These are phyloP conservation scores for Fusarium drepaniforme DNA, from an alignment of 2,329 filamentous ascomycete species.

Conservation along the genomic window DNA sequence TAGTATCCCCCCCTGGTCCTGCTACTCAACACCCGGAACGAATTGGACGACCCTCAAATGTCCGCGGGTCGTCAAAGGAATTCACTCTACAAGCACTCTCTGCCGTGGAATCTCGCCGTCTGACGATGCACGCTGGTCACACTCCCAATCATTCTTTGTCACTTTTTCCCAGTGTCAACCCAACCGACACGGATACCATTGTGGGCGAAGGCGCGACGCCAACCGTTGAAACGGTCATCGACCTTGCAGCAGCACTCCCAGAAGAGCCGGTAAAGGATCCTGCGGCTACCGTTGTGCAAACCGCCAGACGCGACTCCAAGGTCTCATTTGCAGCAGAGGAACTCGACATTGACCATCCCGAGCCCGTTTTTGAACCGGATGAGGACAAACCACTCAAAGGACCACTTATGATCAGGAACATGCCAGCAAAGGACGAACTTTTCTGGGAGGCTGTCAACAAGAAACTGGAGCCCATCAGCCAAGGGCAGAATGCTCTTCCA, in stretches of 20 bases:
- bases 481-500: slow-evolving; percentile 60
- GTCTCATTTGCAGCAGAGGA: slow-evolving; percentile 26
- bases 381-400: slow-evolving; percentile 61
- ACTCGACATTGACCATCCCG: slow-evolving; percentile 31
- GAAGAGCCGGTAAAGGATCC: slow-evolving; percentile 8
- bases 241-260: slow-evolving; percentile 15
- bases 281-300: slow-evolving; percentile 9
- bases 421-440: slow-evolving; percentile 66
- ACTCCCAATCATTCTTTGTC: slow-evolving; percentile 72
- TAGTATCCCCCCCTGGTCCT: slow-evolving; percentile 44
- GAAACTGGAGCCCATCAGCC: slow-evolving; percentile 64
- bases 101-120: slow-evolving; percentile 62
- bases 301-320: slow-evolving; percentile 28
- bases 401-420: slow-evolving; percentile 67
- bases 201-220: slow-evolving; percentile 46
- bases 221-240: slow-evolving; percentile 35
- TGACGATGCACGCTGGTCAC: slow-evolving; percentile 73
- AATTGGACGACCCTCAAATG: slow-evolving; percentile 11
- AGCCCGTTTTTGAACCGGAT: slow-evolving; percentile 52
- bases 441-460: slow-evolving; percentile 64
- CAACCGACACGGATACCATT: slow-evolving; percentile 51
- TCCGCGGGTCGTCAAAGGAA: slow-evolving; percentile 51
- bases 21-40: slow-evolving; percentile 30
- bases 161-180: slow-evolving; percentile 58
- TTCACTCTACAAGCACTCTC: slow-evolving; percentile 60